Conservation (phyloP, 2,329 filamentous ascomycete species). For the Pseudopyricularia cyperi region DNA sequence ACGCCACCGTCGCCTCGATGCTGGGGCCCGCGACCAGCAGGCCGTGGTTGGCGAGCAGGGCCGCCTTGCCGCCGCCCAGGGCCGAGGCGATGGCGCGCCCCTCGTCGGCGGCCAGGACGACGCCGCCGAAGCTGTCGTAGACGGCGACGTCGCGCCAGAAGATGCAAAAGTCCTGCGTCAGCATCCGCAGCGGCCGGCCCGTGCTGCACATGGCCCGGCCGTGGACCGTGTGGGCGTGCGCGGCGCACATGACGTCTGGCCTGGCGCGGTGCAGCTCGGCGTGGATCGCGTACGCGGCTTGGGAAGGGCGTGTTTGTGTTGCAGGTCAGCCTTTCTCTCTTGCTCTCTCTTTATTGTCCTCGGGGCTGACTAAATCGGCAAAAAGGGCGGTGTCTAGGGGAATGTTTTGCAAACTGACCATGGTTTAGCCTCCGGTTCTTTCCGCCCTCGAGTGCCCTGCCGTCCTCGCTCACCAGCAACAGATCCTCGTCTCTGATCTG, state of each 20-base stretch:
- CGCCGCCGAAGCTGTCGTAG: slow-evolving; percentile 33
- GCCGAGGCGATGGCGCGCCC: slow-evolving; percentile 32
- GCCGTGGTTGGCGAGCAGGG: slow-evolving; percentile 41
- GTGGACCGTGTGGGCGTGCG: slow-evolving; percentile 41
- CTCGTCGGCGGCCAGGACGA: slow-evolving; percentile 39
- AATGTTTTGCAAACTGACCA: background rate
- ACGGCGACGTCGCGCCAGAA: slow-evolving; percentile 39
- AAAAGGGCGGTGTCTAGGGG: too few relatives aligned
- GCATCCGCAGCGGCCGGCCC: slow-evolving; percentile 49
- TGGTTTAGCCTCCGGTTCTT: slow-evolving; percentile 16
- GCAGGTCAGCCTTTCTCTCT: background rate
- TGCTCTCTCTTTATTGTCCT: background rate
- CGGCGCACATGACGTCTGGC: slow-evolving; percentile 39
- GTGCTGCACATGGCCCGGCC: slow-evolving; percentile 47
- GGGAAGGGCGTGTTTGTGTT: background rate
- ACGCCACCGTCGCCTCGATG: slow-evolving; percentile 38
- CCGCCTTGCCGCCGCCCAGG: slow-evolving; percentile 35
- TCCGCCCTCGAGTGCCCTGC: slow-evolving; percentile 51
- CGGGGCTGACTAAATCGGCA: too few relatives aligned
- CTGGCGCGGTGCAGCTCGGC: slow-evolving; percentile 38
- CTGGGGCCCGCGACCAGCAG: slow-evolving; percentile 34
- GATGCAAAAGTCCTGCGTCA: slow-evolving; percentile 48
- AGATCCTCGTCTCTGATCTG: slow-evolving; percentile 25
- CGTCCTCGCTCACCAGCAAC: slow-evolving; percentile 50
- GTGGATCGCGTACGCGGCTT: slow-evolving; percentile 15